These are phyloP conservation scores for Gymnopilus dilepis DNA, from an alignment of 768 basidiomycete species.

Conservation along the genomic window DNA sequence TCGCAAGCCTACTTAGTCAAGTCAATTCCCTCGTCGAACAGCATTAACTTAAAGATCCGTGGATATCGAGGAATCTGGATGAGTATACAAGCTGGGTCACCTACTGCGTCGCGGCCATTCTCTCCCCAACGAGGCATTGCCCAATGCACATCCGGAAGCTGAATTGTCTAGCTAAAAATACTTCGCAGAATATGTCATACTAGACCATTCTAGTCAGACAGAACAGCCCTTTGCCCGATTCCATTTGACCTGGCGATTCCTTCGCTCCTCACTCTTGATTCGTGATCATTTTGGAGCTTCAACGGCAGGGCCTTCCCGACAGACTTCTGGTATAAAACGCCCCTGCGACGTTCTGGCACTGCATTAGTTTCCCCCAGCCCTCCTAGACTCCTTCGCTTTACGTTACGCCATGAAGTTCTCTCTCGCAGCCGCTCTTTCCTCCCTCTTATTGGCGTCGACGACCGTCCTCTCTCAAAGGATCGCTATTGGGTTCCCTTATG, in stretches of 20 bases:
- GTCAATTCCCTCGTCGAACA: background rate
- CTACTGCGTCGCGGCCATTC: background rate
- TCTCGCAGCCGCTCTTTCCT: conserved; percentile 9
- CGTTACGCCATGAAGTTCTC: conserved; percentile 23
- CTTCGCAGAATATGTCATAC: conserved; percentile 3
- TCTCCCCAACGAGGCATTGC: background rate
- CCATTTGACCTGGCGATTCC: background rate
- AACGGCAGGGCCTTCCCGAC: background rate
- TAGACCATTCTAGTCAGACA: background rate
- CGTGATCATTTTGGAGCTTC: background rate
- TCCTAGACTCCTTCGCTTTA: background rate
- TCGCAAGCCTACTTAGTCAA: background rate
- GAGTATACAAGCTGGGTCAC: background rate
- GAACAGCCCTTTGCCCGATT: background rate
- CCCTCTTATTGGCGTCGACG: conserved; percentile 33
- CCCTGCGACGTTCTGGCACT: background rate
- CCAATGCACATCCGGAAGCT: background rate
- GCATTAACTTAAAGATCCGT: background rate
- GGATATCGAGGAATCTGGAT: background rate
- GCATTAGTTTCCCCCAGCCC: background rate
- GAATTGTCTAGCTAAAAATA: background rate
- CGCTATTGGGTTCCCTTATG: conserved; percentile 45
- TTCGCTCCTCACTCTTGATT: background rate
- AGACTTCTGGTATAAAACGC: background rate
- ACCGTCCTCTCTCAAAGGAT: conserved; percentile 46